Conservation (phyloP, 2,329 filamentous ascomycete species). For the Pseudopithomyces chartarum region DNA sequence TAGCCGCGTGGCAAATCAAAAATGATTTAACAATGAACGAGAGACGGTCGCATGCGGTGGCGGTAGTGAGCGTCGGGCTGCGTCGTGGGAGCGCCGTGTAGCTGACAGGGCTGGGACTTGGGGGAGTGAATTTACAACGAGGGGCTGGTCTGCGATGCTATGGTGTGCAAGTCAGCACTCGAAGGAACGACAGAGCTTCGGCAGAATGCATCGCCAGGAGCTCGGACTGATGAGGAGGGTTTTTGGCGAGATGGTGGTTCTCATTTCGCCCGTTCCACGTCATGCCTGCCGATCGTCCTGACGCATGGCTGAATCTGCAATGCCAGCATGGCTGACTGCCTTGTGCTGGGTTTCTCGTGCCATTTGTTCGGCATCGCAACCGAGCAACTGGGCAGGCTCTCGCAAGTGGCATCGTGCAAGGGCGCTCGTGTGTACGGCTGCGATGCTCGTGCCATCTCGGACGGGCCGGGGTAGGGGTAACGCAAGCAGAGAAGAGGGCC, state of each 20-base stretch:
- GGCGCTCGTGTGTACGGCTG: neutral
- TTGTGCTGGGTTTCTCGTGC: neutral
- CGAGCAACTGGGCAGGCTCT: neutral
- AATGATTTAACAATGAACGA: neutral
- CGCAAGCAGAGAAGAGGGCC: conserved; percentile 10
- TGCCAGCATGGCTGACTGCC: neutral
- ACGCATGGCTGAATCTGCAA: neutral
- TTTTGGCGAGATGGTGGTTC: neutral
- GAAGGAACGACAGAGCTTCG: neutral
- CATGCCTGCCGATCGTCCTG: neutral
- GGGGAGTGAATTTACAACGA: conserved; percentile 1
- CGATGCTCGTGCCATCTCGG: conserved; percentile 6
- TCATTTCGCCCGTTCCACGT: neutral
- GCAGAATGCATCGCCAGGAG: neutral
- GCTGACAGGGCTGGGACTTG: neutral
- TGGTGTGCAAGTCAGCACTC: neutral
- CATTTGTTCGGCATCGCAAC: neutral
- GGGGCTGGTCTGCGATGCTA: neutral
- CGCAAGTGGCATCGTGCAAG: neutral
- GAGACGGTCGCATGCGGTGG: conserved; percentile 5
- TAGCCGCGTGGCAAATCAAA: conserved; percentile 14
- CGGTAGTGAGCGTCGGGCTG: neutral
- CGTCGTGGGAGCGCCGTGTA: neutral
- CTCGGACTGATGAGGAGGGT: neutral
- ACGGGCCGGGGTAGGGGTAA: conserved; percentile 10